A percentile compares a stretch with the other conserved stretches of the same genome.
Conservation (phyloP, 768 basidiomycete genomes). For the Tulasnella sp. region DNA sequence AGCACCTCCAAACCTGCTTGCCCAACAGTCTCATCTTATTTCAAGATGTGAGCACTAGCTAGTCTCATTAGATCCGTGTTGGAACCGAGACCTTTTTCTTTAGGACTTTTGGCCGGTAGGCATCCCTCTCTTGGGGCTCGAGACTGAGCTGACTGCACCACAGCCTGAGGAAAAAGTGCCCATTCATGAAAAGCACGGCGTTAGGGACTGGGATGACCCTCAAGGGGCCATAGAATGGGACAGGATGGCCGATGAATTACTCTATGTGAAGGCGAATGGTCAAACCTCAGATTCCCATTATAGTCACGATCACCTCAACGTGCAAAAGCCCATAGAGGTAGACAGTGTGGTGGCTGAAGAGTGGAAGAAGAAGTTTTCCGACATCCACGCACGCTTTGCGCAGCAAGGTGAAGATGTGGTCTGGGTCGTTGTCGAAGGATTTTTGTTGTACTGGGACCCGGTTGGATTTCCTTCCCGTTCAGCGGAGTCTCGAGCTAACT, state of each 20-base stretch:
- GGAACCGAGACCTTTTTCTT: not conserved
- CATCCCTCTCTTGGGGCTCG: not conserved
- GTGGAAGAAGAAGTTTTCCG: constrained; percentile 61
- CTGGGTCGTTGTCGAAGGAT: constrained; percentile 91
- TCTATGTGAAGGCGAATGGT: constrained; percentile 66
- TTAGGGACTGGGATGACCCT: constrained; percentile 95
- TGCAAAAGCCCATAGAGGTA: constrained; percentile 73
- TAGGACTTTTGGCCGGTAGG: constrained; percentile 89
- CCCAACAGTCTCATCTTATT: constrained; percentile 85
- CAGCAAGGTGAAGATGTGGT: constrained; percentile 56
- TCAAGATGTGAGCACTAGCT: constrained; percentile 71
- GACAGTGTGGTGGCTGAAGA: constrained; percentile 49
- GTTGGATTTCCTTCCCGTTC: constrained; percentile 48
- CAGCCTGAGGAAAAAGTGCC: constrained; percentile 77
- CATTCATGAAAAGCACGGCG: constrained; percentile 71
- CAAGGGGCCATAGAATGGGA: constrained; percentile 87
- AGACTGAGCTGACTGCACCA: not conserved
- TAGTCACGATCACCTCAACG: constrained; percentile 91
- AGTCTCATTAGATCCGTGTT: not conserved
- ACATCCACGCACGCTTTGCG: constrained; percentile 51
- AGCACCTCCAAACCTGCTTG: constrained; percentile 74
- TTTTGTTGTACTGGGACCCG: constrained; percentile 88
- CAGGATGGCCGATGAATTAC: constrained; percentile 66
- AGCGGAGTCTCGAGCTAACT: constrained; percentile 19
- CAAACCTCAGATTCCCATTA: constrained; percentile 68